Percentiles rank a stretch among this genome's conserved stretches.
These are phyloP conservation scores for Pseudonectria buxi DNA, from an alignment of 2,329 filamentous ascomycete genomes.

Conservation along the genomic window DNA sequence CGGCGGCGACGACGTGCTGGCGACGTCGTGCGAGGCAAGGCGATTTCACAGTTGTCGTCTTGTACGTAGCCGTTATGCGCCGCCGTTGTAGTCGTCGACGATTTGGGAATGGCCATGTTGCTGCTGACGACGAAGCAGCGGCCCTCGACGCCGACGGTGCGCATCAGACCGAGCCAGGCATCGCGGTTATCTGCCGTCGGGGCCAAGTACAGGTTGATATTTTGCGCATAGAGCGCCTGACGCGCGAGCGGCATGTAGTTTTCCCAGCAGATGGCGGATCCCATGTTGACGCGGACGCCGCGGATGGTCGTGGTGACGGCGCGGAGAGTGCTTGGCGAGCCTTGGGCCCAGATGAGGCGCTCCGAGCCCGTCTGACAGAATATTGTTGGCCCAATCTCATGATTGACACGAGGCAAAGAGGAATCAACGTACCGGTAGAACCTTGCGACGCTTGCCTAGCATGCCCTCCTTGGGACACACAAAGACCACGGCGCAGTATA, in stretches of 20 bases:
- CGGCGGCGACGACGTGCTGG: conserved; percentile 23
- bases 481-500: conserved; percentile 81
- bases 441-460: conserved; percentile 81
- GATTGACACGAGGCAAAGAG: not conserved
- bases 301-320: conserved; percentile 75
- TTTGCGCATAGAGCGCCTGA: conserved; percentile 78
- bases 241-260: conserved; percentile 90
- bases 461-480: conserved; percentile 68
- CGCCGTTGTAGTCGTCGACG: conserved; percentile 1
- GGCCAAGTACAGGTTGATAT: conserved; percentile 85
- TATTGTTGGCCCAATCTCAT: conserved; percentile 1
- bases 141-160: conserved; percentile 74
- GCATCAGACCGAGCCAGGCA: conserved; percentile 76
- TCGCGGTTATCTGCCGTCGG: conserved; percentile 83
- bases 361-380: conserved; percentile 62
- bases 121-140: conserved; percentile 79
- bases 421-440: conserved; percentile 64
- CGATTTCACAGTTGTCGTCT: conserved; percentile 42
- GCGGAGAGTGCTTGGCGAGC: conserved; percentile 67
- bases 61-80: conserved; percentile 34
- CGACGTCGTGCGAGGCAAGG: conserved; percentile 27
- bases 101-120: conserved; percentile 66
- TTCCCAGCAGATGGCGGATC: conserved; percentile 91
- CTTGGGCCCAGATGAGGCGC: conserved; percentile 83
- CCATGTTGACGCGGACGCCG: conserved; percentile 72